Evolutionary conservation across 257 asterid species (phyloP), one percentile per base, ranked within the genome.

Genomic region (Solanum pimpinellifolium): DNA sequence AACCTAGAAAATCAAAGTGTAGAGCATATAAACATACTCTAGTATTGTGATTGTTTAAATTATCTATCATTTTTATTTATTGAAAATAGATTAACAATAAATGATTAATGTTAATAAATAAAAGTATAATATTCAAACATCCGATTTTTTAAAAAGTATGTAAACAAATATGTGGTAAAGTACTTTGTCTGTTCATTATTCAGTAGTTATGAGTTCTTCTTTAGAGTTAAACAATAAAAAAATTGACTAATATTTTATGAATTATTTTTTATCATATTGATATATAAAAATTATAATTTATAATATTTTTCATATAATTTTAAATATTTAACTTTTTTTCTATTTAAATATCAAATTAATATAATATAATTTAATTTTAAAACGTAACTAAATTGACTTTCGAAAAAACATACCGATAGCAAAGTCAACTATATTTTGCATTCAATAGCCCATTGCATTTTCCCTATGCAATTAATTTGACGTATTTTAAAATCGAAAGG

Each of bases 361-460:
- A 0, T 56, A 6, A 52, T 52, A 0, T 1, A 18, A 52, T 52
- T 52, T 52, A 52, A 52, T 9, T 52, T 52, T 8, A 41, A 41
- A 41, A 41, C 0, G 0, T 41, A 41, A 41, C 9, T 2, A 41
- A 9, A 41, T 41, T 41, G 3, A 41, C 44, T 41, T 41, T 41
- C 0, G 0, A 1, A 41, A 8, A 41, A 33, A 33, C 1, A 0
- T 4, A n/a, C 18, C 2, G 11, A 65, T 11, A 65, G 11, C 42
- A 80, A 59, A 80, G 85, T 80, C 69, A 29, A 80, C 69, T 80
- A 41, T 66, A 47, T 68, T 84, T 84, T 68, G 46, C 87, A 68
- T 66, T 66, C 68, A 66, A 66, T 84, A 27, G 12, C 44, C 69
- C 21, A 10, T 29, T 49, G 46, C 44, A 2, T 18, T 81, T 81